These are phyloP conservation scores for Blastobotrys muscicola DNA, from an alignment of 805 yeast species.

Conservation along the genomic window DNA sequence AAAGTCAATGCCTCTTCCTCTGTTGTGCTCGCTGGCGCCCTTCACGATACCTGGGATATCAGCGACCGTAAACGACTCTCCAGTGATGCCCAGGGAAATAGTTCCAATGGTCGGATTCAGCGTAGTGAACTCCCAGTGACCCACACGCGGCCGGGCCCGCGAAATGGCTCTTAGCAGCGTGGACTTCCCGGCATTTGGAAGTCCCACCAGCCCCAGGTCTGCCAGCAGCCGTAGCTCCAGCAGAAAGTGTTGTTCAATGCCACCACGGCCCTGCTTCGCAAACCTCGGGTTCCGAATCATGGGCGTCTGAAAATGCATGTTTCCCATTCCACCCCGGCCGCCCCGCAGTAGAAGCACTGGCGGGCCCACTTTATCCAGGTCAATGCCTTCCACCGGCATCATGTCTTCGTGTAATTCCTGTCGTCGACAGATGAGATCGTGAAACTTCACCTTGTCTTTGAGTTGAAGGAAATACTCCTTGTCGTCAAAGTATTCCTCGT, in stretches of 20 bases:
- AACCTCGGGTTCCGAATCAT: constrained; percentile 85
- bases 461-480: constrained; percentile 59
- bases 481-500: constrained; percentile 56
- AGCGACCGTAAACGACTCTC: constrained; percentile 73
- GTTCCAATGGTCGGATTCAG: constrained; percentile 89
- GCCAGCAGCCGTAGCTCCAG: constrained; percentile 85
- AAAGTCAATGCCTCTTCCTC: constrained; percentile 91
- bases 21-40: constrained; percentile 69
- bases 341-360: constrained; percentile 72
- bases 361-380: constrained; percentile 47
- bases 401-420: constrained; percentile 56
- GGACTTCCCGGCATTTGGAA: constrained; percentile 96
- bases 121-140: constrained; percentile 97
- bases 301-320: constrained; percentile 84
- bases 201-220: constrained; percentile 86
- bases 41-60: constrained; percentile 94
- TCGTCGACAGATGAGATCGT: constrained; percentile 48
- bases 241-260: constrained; percentile 55
- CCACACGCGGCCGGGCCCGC: constrained; percentile 80
- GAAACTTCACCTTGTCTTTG: constrained; percentile 51
- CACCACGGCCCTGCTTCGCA: constrained; percentile 68
- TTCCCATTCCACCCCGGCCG: constrained; percentile 92
- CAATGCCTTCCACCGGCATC: constrained; percentile 78
- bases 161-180: constrained; percentile 81
- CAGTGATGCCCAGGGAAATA: constrained; percentile 47